These are phyloP conservation scores for Microdochium paspali DNA, from an alignment of 2,329 filamentous ascomycete genomes.

Conservation along the genomic window DNA sequence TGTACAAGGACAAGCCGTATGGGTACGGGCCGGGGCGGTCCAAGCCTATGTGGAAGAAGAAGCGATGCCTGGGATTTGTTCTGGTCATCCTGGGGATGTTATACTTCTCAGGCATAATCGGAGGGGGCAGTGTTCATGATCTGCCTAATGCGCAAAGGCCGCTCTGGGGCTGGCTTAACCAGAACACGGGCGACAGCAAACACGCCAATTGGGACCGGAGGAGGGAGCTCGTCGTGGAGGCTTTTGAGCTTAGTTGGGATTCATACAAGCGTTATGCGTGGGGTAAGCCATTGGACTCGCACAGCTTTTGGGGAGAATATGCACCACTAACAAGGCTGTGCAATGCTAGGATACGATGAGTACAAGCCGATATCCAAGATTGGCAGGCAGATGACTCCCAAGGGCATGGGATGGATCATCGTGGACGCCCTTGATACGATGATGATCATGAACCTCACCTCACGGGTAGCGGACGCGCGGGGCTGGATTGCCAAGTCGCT, in stretches of 20 bases:
- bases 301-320: too few relatives aligned
- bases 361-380: constrained; percentile 76
- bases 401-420: constrained; percentile 96
- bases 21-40: constrained; percentile 52
- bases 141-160: constrained; percentile 24
- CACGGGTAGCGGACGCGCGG: constrained; percentile 71
- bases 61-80: constrained; percentile 45
- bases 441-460: constrained; percentile 97
- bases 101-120: constrained; percentile 62
- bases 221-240: constrained; percentile 75
- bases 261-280: constrained; percentile 88
- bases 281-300: constrained; percentile 65
- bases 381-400: constrained; percentile 74
- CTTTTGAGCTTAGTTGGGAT: constrained; percentile 86
- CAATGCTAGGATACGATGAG: constrained; percentile 62
- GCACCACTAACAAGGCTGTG: not conserved
- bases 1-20: constrained; percentile 99
- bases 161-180: constrained; percentile 48
- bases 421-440: constrained; percentile 92
- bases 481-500: constrained; percentile 79
- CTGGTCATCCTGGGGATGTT: constrained; percentile 46
- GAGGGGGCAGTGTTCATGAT: constrained; percentile 19
- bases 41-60: constrained; percentile 52
- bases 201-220: constrained; percentile 66
- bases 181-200: constrained; percentile 31